Evolutionary conservation across 441 rosid species (phyloP), one percentile per base, ranked within the genome.

Genomic region (Iberis amara): DNA sequence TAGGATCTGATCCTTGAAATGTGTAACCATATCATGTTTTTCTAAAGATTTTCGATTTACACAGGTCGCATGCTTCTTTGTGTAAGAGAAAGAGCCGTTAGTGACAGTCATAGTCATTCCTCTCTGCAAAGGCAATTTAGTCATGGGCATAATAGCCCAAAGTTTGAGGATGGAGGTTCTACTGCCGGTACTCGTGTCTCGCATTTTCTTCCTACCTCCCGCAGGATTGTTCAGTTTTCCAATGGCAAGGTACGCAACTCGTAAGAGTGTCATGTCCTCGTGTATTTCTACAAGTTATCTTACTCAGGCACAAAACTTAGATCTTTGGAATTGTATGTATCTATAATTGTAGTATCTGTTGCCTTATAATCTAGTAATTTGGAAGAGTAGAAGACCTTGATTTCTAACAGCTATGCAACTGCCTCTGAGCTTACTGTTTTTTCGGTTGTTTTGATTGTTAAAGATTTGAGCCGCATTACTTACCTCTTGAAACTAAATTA

Each of bases 181-280:
- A 30, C 75, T 28, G 76, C 62, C 47, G 60, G 63, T 57, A 59
- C 71, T 48, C 77, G 77, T 11, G 40, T 79, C 45, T 80, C 96
- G 18, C 98, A 83, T 61, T 91, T 91, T 64, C 82, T 91, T 26
- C 98, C 92, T 18, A 91, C 98, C 58, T 91, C 98, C 47, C 87
- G 82, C 28, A 74, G 96, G 56, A 91, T 91, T 54, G 95, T 91
- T 57, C 98, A 91, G 47, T 91, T 91, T 66, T 91, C 98, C 12
- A 85, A 81, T 81, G 96, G 86, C 62, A 78, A 83, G 92, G 98
- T 87, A 76, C 31, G 44, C 50, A 11, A 26, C 10, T 31, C 46
- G 27, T 49, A 4, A 58, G 47, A 53, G 23, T 39, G 14, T 11
- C 15, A 6, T 18, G 1, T 48, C 21, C 47, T 39, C 47, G n/a